Conservation (phyloP, 805 yeast genomes). For the Gaillardinia entomophila region DNA sequence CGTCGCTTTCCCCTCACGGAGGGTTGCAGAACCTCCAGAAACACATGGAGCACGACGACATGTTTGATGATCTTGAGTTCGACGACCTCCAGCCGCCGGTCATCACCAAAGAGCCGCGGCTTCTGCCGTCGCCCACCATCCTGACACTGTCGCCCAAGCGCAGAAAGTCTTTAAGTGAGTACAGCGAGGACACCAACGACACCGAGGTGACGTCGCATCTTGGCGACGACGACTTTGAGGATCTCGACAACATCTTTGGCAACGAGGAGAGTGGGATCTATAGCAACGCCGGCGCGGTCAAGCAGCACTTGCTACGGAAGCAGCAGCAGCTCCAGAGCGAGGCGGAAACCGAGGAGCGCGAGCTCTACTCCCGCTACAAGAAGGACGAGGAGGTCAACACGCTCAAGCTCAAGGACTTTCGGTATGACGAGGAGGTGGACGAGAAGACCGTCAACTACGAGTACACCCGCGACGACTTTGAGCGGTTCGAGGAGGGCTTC, state of each 20-base stretch:
- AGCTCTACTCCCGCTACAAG: constrained; percentile 14
- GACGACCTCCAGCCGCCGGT: neutral
- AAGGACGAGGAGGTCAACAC: constrained; percentile 18
- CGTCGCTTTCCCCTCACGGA: neutral
- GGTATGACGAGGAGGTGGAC: constrained; percentile 14
- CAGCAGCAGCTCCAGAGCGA: constrained; percentile 19
- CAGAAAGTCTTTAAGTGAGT: constrained; percentile 26
- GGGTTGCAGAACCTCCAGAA: neutral
- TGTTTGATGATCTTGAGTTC: neutral
- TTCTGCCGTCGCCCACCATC: neutral
- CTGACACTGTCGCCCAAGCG: neutral
- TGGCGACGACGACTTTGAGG: constrained; percentile 6
- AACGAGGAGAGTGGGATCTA: constrained; percentile 32
- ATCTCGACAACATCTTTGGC: constrained; percentile 24
- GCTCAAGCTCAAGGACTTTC: constrained; percentile 24
- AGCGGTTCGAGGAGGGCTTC: constrained; percentile 33
- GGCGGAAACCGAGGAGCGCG: constrained; percentile 31
- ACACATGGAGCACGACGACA: neutral
- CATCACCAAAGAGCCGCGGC: neutral
- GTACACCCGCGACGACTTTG: constrained; percentile 31
- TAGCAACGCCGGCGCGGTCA: constrained; percentile 16
- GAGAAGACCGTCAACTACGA: constrained; percentile 32
- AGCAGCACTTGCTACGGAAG: constrained; percentile 17
- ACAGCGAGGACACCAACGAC: constrained; percentile 31
- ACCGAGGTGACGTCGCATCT: constrained; percentile 35